These are phyloP conservation scores for Pyricularia sp. DNA, from an alignment of 2,329 filamentous ascomycete genomes.

Conservation along the genomic window DNA sequence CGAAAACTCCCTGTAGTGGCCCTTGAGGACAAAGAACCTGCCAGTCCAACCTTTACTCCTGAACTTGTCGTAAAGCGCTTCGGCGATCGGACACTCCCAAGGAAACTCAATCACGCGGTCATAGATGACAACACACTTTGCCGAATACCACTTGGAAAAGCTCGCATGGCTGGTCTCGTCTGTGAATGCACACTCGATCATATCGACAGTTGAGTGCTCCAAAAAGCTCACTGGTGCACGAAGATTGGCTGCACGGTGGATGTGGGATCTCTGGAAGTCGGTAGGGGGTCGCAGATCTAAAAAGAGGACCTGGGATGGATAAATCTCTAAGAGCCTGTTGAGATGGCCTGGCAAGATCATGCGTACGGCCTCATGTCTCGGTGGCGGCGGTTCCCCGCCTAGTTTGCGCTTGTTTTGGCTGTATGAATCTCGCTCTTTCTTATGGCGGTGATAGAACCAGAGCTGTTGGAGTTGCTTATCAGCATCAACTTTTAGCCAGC, in stretches of 20 bases:
- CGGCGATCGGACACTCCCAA: conserved; percentile 41
- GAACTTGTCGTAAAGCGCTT: conserved; percentile 34
- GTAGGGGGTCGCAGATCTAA: conserved; percentile 38
- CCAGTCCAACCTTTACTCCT: conserved; percentile 38
- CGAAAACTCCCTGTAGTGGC: conserved; percentile 46
- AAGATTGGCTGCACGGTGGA: conserved; percentile 42
- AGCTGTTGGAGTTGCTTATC: conserved; percentile 5
- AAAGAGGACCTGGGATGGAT: conserved; percentile 34
- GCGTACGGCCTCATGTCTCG: conserved; percentile 20
- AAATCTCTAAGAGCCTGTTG: conserved; percentile 39
- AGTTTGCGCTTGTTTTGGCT: conserved; percentile 32
- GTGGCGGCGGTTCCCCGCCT: conserved; percentile 25
- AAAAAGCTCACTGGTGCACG: conserved; percentile 40
- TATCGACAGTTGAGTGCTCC: conserved; percentile 34
- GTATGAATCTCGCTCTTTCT: conserved; percentile 34
- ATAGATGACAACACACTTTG: conserved; percentile 43
- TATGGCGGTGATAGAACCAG: conserved; percentile 46
- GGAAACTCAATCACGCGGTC: conserved; percentile 37
- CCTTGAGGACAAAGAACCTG: conserved; percentile 44
- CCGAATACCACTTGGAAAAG: conserved; percentile 36
- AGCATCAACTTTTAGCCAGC: no score
- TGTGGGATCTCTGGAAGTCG: conserved; percentile 41
- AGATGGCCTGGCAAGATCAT: conserved; percentile 45
- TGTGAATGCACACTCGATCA: conserved; percentile 38
- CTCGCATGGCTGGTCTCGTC: conserved; percentile 36